Percentiles rank a stretch among this genome's conserved stretches.
Conservation (phyloP, 495 filamentous ascomycete species). For the Rostrohypoxylon terebratum region DNA sequence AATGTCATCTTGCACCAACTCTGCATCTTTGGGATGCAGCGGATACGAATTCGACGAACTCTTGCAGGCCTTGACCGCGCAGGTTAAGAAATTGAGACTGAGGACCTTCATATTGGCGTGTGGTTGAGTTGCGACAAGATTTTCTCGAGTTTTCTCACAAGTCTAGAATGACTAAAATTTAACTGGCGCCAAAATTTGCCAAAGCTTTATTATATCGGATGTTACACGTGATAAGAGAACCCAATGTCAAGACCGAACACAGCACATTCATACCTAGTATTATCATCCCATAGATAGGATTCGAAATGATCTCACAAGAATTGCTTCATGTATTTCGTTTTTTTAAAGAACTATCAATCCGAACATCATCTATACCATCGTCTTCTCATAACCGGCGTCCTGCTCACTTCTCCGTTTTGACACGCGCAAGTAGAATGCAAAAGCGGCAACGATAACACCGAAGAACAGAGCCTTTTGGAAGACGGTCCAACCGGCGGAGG, state of each 20-base stretch:
- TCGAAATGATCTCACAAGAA: conserved; percentile 6
- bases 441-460: conserved; percentile 50
- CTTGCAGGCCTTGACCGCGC: conserved; percentile 95
- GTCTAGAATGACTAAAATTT: conserved; percentile 18
- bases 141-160: conserved; percentile 28
- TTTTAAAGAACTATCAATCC: conserved; percentile 20
- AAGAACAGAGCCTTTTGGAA: conserved; percentile 56
- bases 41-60: conserved; percentile 80
- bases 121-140: conserved; percentile 11
- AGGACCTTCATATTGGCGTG: conserved; percentile 85
- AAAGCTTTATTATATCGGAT: conserved; percentile 30
- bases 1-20: conserved; percentile 83
- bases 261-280: conserved; percentile 3
- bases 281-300: background rate
- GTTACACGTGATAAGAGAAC: conserved; percentile 40
- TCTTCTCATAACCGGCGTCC: conserved; percentile 42
- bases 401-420: conserved; percentile 37
- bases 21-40: conserved; percentile 89
- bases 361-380: conserved; percentile 40
- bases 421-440: conserved; percentile 52
- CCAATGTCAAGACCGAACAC: conserved; percentile 11
- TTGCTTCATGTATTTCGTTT: conserved; percentile 22
- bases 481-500: conserved; percentile 49
- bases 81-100: conserved; percentile 96
- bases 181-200: conserved; percentile 29